phyloP scores from a whole-genome alignment of 768 basidiomycete genomes.

The Leucocoprinus leucothites region DNA sequence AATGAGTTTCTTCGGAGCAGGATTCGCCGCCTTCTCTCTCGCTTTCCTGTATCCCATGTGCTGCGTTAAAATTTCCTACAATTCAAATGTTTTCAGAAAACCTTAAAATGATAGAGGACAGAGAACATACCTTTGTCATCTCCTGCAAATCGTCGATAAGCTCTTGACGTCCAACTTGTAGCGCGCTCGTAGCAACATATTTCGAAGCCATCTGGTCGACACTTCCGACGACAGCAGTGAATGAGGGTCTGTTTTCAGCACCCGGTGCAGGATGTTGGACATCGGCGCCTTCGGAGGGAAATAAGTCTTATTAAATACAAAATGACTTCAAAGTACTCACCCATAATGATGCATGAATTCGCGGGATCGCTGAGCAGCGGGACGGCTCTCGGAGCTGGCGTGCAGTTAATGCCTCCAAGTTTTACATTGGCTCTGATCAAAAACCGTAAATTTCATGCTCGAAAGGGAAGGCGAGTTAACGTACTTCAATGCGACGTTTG shows the following conservation, averaged over 20 bases:
- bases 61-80: conserved; percentile 48
- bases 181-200: conserved; percentile 51
- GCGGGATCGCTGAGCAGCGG: conserved; percentile 57
- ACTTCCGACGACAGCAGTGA: conserved; percentile 71
- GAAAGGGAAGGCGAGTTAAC: conserved; percentile 17
- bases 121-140: conserved; percentile 53
- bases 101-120: neutral
- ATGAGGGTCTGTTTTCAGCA: conserved; percentile 68
- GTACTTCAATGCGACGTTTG: conserved; percentile 76
- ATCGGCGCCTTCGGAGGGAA: conserved; percentile 54
- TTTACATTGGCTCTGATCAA: conserved; percentile 74
- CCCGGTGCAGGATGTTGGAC: conserved; percentile 81
- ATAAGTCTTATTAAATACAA: neutral
- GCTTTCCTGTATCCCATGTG: conserved; percentile 50
- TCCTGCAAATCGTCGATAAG: conserved; percentile 64
- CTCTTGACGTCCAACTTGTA: conserved; percentile 61
- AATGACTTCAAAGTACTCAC: conserved; percentile 29
- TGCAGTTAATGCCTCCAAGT: conserved; percentile 75
- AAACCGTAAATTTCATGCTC: neutral
- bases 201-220: conserved; percentile 70
- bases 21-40: conserved; percentile 41
- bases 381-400: conserved; percentile 62
- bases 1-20: conserved; percentile 55
- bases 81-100: neutral
- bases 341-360: conserved; percentile 76